Conservation (phyloP, 179 eudicot genomes). For the Carnegiea gigantea region DNA sequence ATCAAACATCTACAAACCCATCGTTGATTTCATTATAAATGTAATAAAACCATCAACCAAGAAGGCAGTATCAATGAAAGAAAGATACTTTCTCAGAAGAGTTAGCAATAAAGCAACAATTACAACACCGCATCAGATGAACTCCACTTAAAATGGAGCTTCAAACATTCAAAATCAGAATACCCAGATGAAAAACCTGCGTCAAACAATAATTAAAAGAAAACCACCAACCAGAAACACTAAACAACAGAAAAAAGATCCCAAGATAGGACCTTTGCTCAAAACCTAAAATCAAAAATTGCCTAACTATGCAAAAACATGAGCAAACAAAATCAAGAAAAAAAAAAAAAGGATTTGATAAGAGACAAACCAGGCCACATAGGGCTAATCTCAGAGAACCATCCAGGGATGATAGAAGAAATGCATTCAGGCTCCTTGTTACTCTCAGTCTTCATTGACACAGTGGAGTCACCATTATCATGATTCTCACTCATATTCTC, state of each 20-base stretch:
- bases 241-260: neutral
- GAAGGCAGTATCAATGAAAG: neutral
- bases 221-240: neutral
- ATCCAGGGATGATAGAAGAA: conserved; percentile 73
- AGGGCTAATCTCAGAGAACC: conserved; percentile 98
- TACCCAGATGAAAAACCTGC: neutral
- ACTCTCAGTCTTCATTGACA: conserved; percentile 21
- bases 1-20: no score
- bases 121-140: neutral
- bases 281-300: neutral
- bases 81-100: neutral
- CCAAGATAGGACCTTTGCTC: conserved; percentile 12
- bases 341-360: neutral
- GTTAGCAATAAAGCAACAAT: conserved; percentile 1
- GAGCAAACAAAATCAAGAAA: neutral
- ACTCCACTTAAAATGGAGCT: conserved; percentile 5
- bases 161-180: neutral
- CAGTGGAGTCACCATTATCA: conserved; percentile 27
- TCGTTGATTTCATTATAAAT: no score
- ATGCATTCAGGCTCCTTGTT: conserved; percentile 29
- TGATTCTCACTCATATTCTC: conserved; percentile 23
- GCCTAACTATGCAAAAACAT: neutral
- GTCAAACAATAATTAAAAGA: neutral
- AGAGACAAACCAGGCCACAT: conserved; percentile 86
- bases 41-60: no score